Percentiles rank a stretch among this genome's conserved stretches.
Evolutionary conservation across 2,329 filamentous ascomycete genomes (phyloP).

Genomic region (Phaeosphaeria sp.): DNA sequence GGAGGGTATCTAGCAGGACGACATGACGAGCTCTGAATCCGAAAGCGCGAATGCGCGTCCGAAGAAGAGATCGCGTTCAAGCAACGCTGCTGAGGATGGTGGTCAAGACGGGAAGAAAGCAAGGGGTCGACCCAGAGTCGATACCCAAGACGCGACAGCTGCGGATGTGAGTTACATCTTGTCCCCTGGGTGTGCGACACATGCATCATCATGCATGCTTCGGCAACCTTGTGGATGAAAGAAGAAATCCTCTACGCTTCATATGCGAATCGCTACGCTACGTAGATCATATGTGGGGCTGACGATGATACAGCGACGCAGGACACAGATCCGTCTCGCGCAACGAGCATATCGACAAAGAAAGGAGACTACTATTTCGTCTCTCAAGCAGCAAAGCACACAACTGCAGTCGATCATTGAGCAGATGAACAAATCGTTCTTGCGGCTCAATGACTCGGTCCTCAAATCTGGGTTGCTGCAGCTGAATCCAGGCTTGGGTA

Average conservation of each 20-base stretch:
- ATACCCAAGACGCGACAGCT: conserved; percentile 78
- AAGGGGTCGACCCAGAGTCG: conserved; percentile 76
- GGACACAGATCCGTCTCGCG: conserved; percentile 86
- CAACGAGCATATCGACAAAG: conserved; percentile 85
- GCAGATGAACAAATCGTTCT: conserved; percentile 76
- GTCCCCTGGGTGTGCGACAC: background rate
- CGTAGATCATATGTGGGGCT: conserved; percentile 7
- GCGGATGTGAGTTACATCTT: conserved; percentile 69
- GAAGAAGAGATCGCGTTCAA: conserved; percentile 41
- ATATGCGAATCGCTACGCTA: background rate
- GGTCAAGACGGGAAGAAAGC: conserved; percentile 57
- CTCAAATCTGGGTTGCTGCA: conserved; percentile 65
- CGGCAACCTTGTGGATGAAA: background rate
- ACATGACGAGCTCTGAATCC: conserved; percentile 42
- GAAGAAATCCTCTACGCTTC: background rate
- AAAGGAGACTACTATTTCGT: conserved; percentile 81
- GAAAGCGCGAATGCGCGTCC: conserved; percentile 32
- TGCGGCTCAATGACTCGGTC: conserved; percentile 69
- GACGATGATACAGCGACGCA: conserved; percentile 65
- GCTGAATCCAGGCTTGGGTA: conserved; percentile 63
- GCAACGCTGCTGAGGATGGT: conserved; percentile 33
- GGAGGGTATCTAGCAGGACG: background rate
- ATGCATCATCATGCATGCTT: background rate
- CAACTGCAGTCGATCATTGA: conserved; percentile 73
- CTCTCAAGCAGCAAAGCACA: conserved; percentile 73